Percentiles rank a stretch among this genome's conserved stretches.
Conservation (phyloP, 768 basidiomycete genomes). For the Mycena haematopus region DNA sequence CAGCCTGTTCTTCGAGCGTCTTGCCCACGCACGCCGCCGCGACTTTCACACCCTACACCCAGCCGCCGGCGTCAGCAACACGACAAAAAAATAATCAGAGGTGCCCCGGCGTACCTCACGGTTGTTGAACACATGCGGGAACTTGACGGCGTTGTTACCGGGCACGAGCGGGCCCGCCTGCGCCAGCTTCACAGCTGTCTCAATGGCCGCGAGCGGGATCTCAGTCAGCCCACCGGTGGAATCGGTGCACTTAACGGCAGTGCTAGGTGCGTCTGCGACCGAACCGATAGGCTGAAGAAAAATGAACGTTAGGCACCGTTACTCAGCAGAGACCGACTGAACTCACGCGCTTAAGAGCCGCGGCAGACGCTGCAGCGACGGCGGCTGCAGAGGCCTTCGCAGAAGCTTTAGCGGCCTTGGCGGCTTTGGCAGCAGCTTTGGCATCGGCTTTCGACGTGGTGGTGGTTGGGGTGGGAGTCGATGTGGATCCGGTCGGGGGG, state of each 20-base stretch:
- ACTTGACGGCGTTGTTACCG: slow-evolving; percentile 20
- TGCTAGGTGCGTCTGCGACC: slow-evolving; percentile 19
- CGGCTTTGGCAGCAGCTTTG: slow-evolving; percentile 15
- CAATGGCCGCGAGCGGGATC: slow-evolving; percentile 17
- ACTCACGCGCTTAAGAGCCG: slow-evolving; percentile 20
- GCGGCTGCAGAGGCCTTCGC: background rate
- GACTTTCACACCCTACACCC: slow-evolving; percentile 18
- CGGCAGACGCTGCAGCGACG: background rate
- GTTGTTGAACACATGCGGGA: slow-evolving; percentile 25
- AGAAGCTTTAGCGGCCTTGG: slow-evolving; percentile 6
- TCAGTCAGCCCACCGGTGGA: background rate
- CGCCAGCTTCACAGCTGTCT: slow-evolving; percentile 20
- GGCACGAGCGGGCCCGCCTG: slow-evolving; percentile 21
- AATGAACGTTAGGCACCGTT: background rate
- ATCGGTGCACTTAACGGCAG: slow-evolving; percentile 16
- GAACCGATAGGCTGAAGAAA: slow-evolving; percentile 1
- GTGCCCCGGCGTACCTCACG: slow-evolving; percentile 5
- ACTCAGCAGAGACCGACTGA: background rate
- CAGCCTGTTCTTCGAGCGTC: slow-evolving; percentile 26
- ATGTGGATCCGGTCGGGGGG: slow-evolving; percentile 2
- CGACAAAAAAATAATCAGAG: background rate
- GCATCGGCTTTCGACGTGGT: slow-evolving; percentile 4
- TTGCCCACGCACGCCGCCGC: slow-evolving; percentile 21
- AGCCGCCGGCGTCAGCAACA: background rate
- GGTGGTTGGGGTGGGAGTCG: background rate